phyloP scores from a whole-genome alignment of 257 asterid genomes.

The Handroanthus guayacan region DNA sequence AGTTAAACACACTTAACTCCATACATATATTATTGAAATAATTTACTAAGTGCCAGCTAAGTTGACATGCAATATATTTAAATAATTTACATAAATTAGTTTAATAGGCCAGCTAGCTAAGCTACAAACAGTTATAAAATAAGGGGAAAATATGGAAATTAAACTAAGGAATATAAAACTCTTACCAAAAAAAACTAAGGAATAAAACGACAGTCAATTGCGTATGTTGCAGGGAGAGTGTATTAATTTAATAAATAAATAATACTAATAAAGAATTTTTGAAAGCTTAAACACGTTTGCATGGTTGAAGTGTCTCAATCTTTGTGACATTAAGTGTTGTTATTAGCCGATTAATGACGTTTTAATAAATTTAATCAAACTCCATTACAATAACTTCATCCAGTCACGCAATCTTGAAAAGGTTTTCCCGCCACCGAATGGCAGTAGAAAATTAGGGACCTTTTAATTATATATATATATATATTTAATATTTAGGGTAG shows the following conservation, averaged over 20 bases:
- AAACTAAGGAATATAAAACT: neutral
- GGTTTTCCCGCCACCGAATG: constrained; percentile 5
- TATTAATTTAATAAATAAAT: neutral
- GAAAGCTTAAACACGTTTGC: neutral
- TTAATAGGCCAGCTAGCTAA: constrained; percentile 4
- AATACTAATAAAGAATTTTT: neutral
- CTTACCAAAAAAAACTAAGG: neutral
- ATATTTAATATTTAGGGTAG: too few relatives aligned
- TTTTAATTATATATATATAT: too few relatives aligned
- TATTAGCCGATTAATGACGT: constrained; percentile 19
- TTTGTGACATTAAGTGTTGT: constrained; percentile 9
- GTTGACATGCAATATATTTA: neutral
- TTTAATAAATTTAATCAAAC: constrained; percentile 19
- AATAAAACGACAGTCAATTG: constrained; percentile 20
- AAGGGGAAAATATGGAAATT: neutral
- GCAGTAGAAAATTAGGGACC: neutral
- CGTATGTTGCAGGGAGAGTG: neutral
- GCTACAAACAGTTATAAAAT: neutral
- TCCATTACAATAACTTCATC: constrained; percentile 23
- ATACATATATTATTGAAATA: neutral
- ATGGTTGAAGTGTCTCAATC: constrained; percentile 33
- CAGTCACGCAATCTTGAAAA: constrained; percentile 13
- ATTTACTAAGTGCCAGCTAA: constrained; percentile 2
- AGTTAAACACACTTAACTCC: too few relatives aligned
- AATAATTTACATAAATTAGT: neutral